phyloP scores from a whole-genome alignment of 441 rosid species.

The Gossypium aridum region DNA sequence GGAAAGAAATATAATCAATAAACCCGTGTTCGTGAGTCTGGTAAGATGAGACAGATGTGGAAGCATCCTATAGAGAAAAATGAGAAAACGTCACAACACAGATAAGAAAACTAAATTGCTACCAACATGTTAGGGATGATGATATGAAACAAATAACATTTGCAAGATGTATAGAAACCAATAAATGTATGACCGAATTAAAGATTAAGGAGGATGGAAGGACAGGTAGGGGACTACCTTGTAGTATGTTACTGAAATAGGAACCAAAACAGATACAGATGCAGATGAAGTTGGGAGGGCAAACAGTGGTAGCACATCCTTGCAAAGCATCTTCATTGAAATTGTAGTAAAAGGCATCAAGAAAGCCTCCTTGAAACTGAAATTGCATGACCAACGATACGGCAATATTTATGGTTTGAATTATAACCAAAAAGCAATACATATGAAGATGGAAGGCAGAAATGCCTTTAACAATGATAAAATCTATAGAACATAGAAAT shows the following conservation, averaged over 20 bases:
- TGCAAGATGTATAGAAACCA: neutral
- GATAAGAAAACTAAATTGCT: neutral
- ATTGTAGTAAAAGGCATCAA: constrained; percentile 77
- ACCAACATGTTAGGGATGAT: neutral
- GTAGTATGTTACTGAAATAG: constrained; percentile 72
- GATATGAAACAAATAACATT: neutral
- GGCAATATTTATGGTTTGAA: constrained; percentile 8
- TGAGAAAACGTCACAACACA: neutral
- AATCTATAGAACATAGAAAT: neutral
- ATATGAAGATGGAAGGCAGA: neutral
- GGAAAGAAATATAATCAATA: constrained; percentile 70
- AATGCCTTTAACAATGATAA: neutral
- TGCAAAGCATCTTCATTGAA: constrained; percentile 65
- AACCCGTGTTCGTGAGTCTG: constrained; percentile 31
- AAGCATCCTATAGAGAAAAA: constrained; percentile 35
- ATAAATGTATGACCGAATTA: neutral
- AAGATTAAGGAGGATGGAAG: neutral
- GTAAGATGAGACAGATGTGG: constrained; percentile 25
- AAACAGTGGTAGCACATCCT: constrained; percentile 61
- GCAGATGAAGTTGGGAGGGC: constrained; percentile 47
- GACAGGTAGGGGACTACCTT: constrained; percentile 35
- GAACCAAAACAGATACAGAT: constrained; percentile 33
- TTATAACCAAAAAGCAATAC: neutral
- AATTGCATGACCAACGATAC: constrained; percentile 20
- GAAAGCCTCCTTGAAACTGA: constrained; percentile 84